Evolutionary conservation across 2,329 filamentous ascomycete species (phyloP).

Genomic region (Atkinsonella texensis): DNA sequence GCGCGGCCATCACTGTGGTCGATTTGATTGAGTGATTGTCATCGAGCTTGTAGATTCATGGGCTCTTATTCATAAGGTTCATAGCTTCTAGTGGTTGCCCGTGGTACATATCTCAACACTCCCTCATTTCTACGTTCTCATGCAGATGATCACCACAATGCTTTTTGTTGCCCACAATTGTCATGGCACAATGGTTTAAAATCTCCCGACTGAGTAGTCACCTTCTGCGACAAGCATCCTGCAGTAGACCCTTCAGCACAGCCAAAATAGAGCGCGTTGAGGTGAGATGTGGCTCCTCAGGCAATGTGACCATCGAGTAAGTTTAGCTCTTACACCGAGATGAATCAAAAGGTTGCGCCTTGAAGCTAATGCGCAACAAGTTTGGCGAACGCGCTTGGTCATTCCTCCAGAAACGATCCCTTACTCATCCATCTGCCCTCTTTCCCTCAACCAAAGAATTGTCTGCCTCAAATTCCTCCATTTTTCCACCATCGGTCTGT

Average conservation of each 20-base stretch:
- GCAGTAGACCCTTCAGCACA: slow-evolving; percentile 7
- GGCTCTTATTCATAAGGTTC: background rate
- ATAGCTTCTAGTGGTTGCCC: background rate
- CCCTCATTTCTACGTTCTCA: background rate
- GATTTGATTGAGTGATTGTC: too few relatives aligned
- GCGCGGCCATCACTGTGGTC: too few relatives aligned
- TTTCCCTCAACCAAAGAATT: slow-evolving; percentile 21
- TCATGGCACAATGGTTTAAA: background rate
- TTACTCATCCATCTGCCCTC: slow-evolving; percentile 46
- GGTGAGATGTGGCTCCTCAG: slow-evolving; percentile 37
- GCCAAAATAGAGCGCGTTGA: slow-evolving; percentile 25
- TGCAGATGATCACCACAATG: background rate
- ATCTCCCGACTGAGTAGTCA: background rate
- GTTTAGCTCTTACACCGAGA: slow-evolving; percentile 10
- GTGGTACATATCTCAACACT: background rate
- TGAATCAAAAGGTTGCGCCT: background rate
- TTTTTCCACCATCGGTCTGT: slow-evolving; percentile 33
- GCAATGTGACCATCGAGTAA: slow-evolving; percentile 39
- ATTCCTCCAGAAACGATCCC: slow-evolving; percentile 22
- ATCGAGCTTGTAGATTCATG: too few relatives aligned
- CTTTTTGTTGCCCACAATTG: background rate
- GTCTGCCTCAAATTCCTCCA: slow-evolving; percentile 21
- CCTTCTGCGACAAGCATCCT: background rate
- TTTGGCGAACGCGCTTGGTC: slow-evolving; percentile 33
- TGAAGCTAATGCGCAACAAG: background rate